Percentiles rank a stretch among this genome's conserved stretches.
Conservation (phyloP, 306 rosid species). For the Alnus glutinosa region DNA sequence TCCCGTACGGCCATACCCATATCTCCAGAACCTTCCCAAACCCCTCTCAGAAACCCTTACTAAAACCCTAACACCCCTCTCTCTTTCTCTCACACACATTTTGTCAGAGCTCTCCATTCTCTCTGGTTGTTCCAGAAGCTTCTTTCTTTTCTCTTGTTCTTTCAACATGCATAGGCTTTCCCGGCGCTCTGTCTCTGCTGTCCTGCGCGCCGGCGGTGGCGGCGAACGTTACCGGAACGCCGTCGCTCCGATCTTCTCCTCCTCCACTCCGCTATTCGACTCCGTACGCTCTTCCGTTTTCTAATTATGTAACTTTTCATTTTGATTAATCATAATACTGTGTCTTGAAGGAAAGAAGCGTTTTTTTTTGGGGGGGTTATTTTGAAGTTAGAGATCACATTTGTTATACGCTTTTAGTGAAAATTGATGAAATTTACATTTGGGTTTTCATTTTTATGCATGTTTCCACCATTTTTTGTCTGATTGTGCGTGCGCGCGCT, state of each 20-base stretch:
- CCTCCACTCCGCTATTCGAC: constrained; percentile 30
- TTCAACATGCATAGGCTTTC: constrained; percentile 66
- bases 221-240: constrained; percentile 39
- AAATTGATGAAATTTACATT: background rate
- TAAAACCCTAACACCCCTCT: constrained; percentile 55
- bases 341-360: background rate
- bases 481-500: background rate
- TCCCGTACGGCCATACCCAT: background rate
- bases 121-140: background rate
- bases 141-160: background rate
- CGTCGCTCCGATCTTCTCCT: constrained; percentile 43
- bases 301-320: background rate
- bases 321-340: background rate
- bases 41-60: constrained; percentile 46
- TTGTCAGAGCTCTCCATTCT: background rate
- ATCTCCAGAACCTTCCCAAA: constrained; percentile 70
- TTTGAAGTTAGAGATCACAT: background rate
- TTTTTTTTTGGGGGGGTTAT: background rate
- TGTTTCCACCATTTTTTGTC: background rate
- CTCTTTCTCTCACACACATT: background rate
- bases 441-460: background rate
- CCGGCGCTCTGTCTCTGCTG: constrained; percentile 60
- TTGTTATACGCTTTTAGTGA: background rate
- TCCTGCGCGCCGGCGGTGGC: constrained; percentile 52
- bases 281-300: constrained; percentile 35